Evolutionary conservation across 106 monocot genomes (phyloP).

Genomic region (Iris macrosiphon): DNA sequence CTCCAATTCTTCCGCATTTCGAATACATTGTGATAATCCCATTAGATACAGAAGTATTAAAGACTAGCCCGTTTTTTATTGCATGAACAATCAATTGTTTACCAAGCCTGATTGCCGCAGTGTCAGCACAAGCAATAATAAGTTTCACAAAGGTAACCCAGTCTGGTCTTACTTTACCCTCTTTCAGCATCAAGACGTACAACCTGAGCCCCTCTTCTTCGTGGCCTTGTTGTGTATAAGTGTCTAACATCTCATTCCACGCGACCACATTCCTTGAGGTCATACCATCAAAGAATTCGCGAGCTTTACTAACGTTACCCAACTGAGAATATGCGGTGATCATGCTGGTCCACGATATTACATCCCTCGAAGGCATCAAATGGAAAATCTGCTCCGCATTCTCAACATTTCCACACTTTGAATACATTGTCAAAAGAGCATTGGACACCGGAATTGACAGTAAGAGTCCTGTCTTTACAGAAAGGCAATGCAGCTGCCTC

Average conservation of each 20-base stretch:
- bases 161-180: conserved; percentile 59
- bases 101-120: conserved; percentile 48
- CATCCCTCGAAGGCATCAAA: conserved; percentile 53
- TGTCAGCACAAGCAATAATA: conserved; percentile 65
- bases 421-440: conserved; percentile 70
- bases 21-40: conserved; percentile 75
- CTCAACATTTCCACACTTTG: conserved; percentile 50
- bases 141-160: conserved; percentile 72
- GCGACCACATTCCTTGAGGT: conserved; percentile 53
- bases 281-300: conserved; percentile 61
- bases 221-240: conserved; percentile 54
- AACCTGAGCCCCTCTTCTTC: conserved; percentile 66
- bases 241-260: conserved; percentile 80
- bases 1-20: conserved; percentile 70
- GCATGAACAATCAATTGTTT: conserved; percentile 53
- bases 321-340: conserved; percentile 71
- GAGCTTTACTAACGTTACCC: conserved; percentile 45
- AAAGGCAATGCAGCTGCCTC: conserved; percentile 55
- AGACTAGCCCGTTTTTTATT: conserved; percentile 39
- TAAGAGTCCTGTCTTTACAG: conserved; percentile 39
- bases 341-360: conserved; percentile 93
- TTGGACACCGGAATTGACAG: conserved; percentile 62
- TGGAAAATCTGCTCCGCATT: conserved; percentile 55
- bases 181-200: conserved; percentile 52
- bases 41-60: conserved; percentile 57